phyloP scores from a whole-genome alignment of 495 filamentous ascomycete genomes.

The Filosporella fistucella region DNA sequence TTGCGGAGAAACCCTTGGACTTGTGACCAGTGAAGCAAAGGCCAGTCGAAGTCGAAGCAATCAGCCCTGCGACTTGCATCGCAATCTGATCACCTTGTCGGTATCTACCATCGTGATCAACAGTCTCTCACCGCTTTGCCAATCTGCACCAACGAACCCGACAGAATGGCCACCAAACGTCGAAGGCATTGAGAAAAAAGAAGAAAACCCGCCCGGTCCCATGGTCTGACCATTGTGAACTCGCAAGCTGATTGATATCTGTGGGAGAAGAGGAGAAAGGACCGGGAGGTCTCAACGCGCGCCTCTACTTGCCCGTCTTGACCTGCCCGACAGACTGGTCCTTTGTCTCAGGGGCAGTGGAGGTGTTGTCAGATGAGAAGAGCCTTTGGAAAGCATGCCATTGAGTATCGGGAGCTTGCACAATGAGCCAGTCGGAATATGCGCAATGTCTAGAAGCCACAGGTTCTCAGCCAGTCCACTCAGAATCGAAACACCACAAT shows the following conservation, averaged over 20 bases:
- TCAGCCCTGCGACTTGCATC: slow-evolving; percentile 24
- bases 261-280: too few relatives aligned
- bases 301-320: not conserved
- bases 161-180: slow-evolving; percentile 7
- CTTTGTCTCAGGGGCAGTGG: slow-evolving; percentile 2
- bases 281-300: not conserved
- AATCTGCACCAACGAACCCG: slow-evolving; percentile 13
- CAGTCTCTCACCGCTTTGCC: slow-evolving; percentile 18
- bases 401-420: not conserved
- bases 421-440: slow-evolving; percentile 12
- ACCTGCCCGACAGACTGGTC: not conserved
- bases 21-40: not conserved
- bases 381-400: not conserved
- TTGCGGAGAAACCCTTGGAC: slow-evolving; percentile 14
- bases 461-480: slow-evolving; percentile 2
- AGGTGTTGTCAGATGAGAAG: slow-evolving; percentile 5
- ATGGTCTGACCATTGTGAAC: too few relatives aligned
- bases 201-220: not conserved
- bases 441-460: slow-evolving; percentile 9
- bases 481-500: not conserved
- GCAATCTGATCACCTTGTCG: not conserved
- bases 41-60: too few relatives aligned
- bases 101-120: slow-evolving; percentile 14
- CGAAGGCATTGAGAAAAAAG: not conserved
- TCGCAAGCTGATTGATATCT: too few relatives aligned